Evolutionary conservation across 352 stramenopile genomes (phyloP).

Genomic region (Phytophthora fragariae): DNA sequence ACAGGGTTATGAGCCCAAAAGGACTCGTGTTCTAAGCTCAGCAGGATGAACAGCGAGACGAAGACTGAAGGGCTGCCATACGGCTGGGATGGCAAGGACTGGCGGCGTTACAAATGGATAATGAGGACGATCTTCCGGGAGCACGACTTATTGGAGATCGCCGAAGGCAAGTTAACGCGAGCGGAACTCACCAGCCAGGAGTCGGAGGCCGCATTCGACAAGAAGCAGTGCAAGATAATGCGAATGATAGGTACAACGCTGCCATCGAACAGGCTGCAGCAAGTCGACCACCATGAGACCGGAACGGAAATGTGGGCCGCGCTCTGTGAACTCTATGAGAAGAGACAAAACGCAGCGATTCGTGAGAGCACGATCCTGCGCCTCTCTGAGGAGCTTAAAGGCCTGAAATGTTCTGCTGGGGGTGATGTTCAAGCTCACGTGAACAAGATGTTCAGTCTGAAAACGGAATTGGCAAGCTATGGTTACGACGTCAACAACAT

Average conservation of each 20-base stretch:
- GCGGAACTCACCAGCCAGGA: neutral
- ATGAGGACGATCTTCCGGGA: neutral
- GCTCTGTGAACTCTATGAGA: slow-evolving; percentile 11
- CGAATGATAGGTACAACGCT: slow-evolving; percentile 11
- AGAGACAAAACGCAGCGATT: neutral
- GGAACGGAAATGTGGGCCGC: slow-evolving; percentile 6
- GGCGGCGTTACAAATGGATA: slow-evolving; percentile 9
- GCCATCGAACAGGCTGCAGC: slow-evolving; percentile 3
- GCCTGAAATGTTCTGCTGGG: neutral
- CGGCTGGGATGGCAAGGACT: slow-evolving; percentile 16
- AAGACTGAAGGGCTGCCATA: too few relatives aligned
- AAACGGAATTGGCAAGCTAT: neutral
- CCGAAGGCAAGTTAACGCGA: neutral
- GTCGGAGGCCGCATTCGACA: neutral
- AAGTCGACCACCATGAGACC: slow-evolving; percentile 1
- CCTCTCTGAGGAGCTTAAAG: neutral
- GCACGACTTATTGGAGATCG: slow-evolving; percentile 3
- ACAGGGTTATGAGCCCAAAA: slow-evolving; percentile 18
- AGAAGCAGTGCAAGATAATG: slow-evolving; percentile 16
- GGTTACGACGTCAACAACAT: neutral
- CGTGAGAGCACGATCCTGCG: slow-evolving; percentile 1
- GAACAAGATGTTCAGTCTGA: slow-evolving; percentile 4
- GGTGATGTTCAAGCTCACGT: neutral
- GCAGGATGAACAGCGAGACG: neutral
- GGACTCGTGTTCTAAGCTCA: neutral